A percentile compares a stretch with the other conserved stretches of the same genome.
phyloP scores from a whole-genome alignment of 371 early-diverging fungal species.

The Homolaphlyctis polyrhiza region DNA sequence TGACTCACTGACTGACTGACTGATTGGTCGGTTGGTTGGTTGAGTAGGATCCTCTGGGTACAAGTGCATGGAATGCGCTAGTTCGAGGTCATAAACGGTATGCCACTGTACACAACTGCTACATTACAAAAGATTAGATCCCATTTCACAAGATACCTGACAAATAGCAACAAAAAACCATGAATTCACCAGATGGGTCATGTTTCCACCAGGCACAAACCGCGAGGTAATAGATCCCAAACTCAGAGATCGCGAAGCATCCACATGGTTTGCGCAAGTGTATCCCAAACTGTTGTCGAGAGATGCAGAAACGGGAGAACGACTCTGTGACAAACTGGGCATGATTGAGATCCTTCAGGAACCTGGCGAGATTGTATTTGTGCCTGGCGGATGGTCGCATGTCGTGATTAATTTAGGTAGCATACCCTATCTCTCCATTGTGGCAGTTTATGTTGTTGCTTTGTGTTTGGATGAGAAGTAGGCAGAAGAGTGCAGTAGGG shows the following conservation, averaged over 20 bases:
- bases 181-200: conserved; percentile 47
- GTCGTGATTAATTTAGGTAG: conserved; percentile 76
- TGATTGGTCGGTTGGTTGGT: not conserved
- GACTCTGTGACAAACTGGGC: too few species aligned
- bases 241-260: conserved; percentile 63
- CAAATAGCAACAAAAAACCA: not conserved
- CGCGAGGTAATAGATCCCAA: conserved; percentile 14
- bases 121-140: not conserved
- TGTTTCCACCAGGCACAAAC: conserved; percentile 52
- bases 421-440: too few species aligned
- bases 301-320: not conserved
- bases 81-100: conserved; percentile 36
- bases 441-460: too few species aligned
- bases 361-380: conserved; percentile 79
- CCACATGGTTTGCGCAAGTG: conserved; percentile 72
- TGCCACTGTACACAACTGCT: too few species aligned
- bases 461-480: too few species aligned
- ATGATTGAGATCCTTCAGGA: conserved; percentile 71
- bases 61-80: conserved; percentile 42
- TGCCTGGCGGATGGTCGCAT: conserved; percentile 82
- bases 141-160: not conserved
- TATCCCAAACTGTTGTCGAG: conserved; percentile 47
- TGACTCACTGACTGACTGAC: not conserved
- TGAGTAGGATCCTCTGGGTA: conserved; percentile 31
- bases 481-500: too few species aligned